Evolutionary conservation across 1,139 yeast genomes (phyloP).

Genomic region (Taphrina betulina): DNA sequence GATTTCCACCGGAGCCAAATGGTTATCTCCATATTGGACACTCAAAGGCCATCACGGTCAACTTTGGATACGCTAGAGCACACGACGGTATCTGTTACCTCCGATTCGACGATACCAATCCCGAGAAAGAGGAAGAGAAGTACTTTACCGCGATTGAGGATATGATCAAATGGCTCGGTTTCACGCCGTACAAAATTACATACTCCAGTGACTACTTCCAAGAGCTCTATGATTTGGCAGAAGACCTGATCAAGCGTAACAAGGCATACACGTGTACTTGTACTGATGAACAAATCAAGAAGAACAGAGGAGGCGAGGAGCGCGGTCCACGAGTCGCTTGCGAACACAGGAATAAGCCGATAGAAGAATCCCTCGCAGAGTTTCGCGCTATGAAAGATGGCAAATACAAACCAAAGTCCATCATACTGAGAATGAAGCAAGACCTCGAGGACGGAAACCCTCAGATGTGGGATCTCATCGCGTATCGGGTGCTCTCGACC

Average conservation of each 20-base stretch:
- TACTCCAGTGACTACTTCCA: conserved; percentile 96
- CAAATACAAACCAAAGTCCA: conserved; percentile 81
- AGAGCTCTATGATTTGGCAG: conserved; percentile 81
- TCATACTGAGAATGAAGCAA: conserved; percentile 95
- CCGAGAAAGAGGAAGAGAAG: conserved; percentile 95
- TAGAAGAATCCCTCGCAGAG: conserved; percentile 71
- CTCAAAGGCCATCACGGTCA: conserved; percentile 94
- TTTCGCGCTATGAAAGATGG: conserved; percentile 94
- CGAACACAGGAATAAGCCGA: conserved; percentile 64
- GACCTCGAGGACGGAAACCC: conserved; percentile 90
- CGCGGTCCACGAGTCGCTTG: conserved; percentile 90
- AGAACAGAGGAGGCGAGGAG: conserved; percentile 81
- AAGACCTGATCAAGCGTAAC: conserved; percentile 64
- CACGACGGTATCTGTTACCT: conserved; percentile 84
- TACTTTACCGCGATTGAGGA: conserved; percentile 80
- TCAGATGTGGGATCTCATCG: conserved; percentile 99
- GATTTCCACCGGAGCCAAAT: conserved; percentile 98
- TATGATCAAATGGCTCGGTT: conserved; percentile 91
- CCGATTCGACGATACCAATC: conserved; percentile 96
- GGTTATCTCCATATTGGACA: conserved; percentile 97
- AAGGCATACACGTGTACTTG: conserved; percentile 92
- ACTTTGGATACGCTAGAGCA: conserved; percentile 85
- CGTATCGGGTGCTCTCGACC: conserved; percentile 91
- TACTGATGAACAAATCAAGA: conserved; percentile 79
- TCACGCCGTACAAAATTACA: conserved; percentile 86